These are phyloP conservation scores for Cordyceps cicadae DNA, from an alignment of 2,329 filamentous ascomycete species.

Conservation along the genomic window DNA sequence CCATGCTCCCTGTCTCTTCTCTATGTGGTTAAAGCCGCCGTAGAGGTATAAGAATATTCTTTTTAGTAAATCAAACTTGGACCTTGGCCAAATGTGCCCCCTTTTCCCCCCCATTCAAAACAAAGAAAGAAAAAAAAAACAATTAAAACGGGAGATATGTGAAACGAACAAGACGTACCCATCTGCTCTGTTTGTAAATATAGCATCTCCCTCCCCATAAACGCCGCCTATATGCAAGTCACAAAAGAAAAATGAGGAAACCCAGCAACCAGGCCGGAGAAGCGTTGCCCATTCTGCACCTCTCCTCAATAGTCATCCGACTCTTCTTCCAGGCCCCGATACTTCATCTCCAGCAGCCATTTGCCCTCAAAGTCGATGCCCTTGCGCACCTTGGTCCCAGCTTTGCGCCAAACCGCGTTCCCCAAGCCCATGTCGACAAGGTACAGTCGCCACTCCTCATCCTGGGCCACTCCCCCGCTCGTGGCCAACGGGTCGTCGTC, in stretches of 20 bases:
- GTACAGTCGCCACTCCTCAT: constrained; percentile 67
- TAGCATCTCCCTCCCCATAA: neutral
- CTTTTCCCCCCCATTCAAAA: neutral
- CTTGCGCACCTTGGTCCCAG: constrained; percentile 69
- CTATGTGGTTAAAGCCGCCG: neutral
- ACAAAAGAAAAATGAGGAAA: constrained; percentile 3
- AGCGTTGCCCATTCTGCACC: neutral
- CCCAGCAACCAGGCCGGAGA: neutral
- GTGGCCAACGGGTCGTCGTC: constrained; percentile 30
- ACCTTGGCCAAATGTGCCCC: neutral
- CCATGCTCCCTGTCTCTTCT: neutral
- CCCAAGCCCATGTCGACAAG: constrained; percentile 83
- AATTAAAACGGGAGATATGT: neutral
- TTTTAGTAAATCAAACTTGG: neutral
- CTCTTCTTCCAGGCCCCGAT: constrained; percentile 30
- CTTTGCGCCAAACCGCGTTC: constrained; percentile 75
- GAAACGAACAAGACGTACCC: neutral
- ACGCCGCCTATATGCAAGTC: constrained; percentile 7
- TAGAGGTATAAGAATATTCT: neutral
- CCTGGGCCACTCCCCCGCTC: constrained; percentile 27
- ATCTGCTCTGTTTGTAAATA: neutral
- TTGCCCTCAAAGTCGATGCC: constrained; percentile 82
- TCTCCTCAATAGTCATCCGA: constrained; percentile 16
- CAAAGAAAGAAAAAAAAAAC: neutral
- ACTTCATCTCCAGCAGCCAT: constrained; percentile 71